Evolutionary conservation across 2,329 filamentous ascomycete genomes (phyloP).

Genomic region (Aureobasidium sp.): DNA sequence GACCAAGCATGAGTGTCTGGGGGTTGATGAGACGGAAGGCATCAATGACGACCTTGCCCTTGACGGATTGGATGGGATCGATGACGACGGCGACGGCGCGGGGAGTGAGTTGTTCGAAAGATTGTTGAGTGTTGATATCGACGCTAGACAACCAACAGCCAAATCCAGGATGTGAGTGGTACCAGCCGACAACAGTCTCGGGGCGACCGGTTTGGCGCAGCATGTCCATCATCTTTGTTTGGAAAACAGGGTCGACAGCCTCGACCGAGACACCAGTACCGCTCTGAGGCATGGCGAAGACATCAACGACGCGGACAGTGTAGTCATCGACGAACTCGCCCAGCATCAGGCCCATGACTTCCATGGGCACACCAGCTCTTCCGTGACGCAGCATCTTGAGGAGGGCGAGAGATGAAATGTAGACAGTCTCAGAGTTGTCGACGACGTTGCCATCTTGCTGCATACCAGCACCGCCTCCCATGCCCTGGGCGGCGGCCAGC

Average conservation of each 20-base stretch:
- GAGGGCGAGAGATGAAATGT: slow-evolving; percentile 94
- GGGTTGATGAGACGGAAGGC: slow-evolving; percentile 98
- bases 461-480: slow-evolving; percentile 47
- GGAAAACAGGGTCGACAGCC: slow-evolving; percentile 95
- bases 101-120: slow-evolving; percentile 97
- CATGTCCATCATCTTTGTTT: slow-evolving; percentile 99
- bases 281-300: slow-evolving; percentile 98
- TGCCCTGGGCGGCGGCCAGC: slow-evolving; percentile 64
- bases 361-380: slow-evolving; percentile 96
- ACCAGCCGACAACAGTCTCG: slow-evolving; percentile 98
- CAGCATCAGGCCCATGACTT: slow-evolving; percentile 99
- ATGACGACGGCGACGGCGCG: slow-evolving; percentile 96
- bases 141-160: slow-evolving; percentile 98
- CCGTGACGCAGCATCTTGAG: slow-evolving; percentile 99
- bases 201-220: slow-evolving; percentile 91
- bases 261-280: slow-evolving; percentile 98
- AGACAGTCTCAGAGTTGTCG: slow-evolving; percentile 98
- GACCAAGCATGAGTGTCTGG: slow-evolving; percentile 93
- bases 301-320: slow-evolving; percentile 94
- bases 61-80: slow-evolving; percentile 97
- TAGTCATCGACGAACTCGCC: slow-evolving; percentile 99
- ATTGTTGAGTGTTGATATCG: slow-evolving; percentile 99
- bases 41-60: slow-evolving; percentile 99
- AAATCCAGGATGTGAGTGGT: slow-evolving; percentile 98
- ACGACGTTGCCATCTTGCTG: slow-evolving; percentile 83